Evolutionary conservation across 805 yeast species (phyloP).

Genomic region (Candida peoriensis): DNA sequence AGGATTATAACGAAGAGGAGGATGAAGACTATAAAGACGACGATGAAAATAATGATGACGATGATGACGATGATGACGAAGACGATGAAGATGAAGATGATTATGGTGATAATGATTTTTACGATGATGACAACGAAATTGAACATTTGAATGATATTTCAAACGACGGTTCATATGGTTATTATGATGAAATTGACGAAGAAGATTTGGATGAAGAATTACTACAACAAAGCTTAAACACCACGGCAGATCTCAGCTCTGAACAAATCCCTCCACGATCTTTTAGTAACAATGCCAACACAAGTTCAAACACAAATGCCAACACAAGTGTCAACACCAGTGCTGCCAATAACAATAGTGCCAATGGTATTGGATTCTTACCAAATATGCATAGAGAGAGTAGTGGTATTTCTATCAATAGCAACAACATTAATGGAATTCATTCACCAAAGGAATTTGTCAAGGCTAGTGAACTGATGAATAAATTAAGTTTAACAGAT

Average conservation of each 20-base stretch:
- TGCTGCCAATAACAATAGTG: no score
- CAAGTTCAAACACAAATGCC: neutral
- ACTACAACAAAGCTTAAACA: constrained; percentile 20
- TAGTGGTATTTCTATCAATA: constrained; percentile 16
- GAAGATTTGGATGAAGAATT: constrained; percentile 27
- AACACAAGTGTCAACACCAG: neutral
- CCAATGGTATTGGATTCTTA: constrained; percentile 5
- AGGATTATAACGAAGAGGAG: constrained; percentile 15
- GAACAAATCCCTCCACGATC: neutral
- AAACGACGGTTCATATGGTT: constrained; percentile 7
- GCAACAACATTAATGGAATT: constrained; percentile 13
- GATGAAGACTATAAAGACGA: constrained; percentile 20
- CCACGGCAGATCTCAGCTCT: constrained; percentile 1
- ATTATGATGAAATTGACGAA: constrained; percentile 19
- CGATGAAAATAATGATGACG: constrained; percentile 19
- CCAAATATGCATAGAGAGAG: constrained; percentile 10
- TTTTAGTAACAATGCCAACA: neutral
- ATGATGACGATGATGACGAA: constrained; percentile 17
- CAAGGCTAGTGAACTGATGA: constrained; percentile 23
- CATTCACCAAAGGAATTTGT: constrained; percentile 11
- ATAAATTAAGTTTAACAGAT: constrained; percentile 14
- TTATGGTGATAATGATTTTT: constrained; percentile 27
- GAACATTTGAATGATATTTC: constrained; percentile 3
- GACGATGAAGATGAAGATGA: constrained; percentile 25
- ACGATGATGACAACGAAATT: constrained; percentile 11